These are phyloP conservation scores for Xylaria sp. DNA, from an alignment of 2,329 filamentous ascomycete species.

Conservation along the genomic window DNA sequence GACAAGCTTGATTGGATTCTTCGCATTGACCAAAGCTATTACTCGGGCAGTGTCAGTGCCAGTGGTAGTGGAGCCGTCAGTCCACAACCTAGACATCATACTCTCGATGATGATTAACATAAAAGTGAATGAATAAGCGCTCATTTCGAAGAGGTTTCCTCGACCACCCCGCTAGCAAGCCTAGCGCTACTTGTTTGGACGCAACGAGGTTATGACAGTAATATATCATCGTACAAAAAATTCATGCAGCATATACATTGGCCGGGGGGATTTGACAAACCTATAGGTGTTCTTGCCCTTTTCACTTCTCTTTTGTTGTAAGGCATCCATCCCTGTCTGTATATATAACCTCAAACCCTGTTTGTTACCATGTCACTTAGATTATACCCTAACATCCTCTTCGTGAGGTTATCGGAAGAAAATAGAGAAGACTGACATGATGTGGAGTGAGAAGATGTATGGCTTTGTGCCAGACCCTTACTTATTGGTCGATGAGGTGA, in stretches of 20 bases:
- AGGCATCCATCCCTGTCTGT: constrained; percentile 16
- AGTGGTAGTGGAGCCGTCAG: constrained; percentile 54
- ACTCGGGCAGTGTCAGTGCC: constrained; percentile 58
- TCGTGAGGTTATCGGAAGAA: constrained; percentile 4
- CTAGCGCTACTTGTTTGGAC: constrained; percentile 22
- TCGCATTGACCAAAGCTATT: constrained; percentile 85
- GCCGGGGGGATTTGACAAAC: constrained; percentile 7
- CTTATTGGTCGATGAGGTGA: not conserved
- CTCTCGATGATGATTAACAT: constrained; percentile 38
- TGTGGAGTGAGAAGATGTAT: not conserved
- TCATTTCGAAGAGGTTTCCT: not conserved
- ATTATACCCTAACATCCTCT: constrained; percentile 31
- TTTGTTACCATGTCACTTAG: constrained; percentile 29
- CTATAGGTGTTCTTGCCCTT: constrained; percentile 19
- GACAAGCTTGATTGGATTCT: constrained; percentile 99
- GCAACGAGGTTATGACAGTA: constrained; percentile 36
- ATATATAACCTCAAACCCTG: not conserved
- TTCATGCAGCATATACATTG: constrained; percentile 31
- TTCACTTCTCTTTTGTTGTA: constrained; percentile 21
- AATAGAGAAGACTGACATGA: constrained; percentile 26
- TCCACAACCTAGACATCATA: constrained; percentile 47
- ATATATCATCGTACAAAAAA: constrained; percentile 27
- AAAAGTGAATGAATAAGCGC: constrained; percentile 7
- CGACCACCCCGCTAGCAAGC: not conserved
- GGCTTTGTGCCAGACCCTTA: not conserved